phyloP scores from a whole-genome alignment of 2,329 filamentous ascomycete species.

The Aphanocladium album region DNA sequence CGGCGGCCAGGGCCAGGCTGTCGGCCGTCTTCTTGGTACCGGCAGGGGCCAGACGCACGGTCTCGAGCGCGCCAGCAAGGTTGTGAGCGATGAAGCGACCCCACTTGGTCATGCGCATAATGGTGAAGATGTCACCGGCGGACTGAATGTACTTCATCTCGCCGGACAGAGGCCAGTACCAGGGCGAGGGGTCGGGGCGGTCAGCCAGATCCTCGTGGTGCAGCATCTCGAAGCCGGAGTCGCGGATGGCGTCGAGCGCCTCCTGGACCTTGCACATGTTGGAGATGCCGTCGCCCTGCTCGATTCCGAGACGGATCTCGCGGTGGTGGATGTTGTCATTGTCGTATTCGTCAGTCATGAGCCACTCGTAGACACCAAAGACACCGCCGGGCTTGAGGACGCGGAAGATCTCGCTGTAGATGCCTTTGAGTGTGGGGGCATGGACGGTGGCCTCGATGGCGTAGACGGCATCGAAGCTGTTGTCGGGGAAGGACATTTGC shows the following conservation, averaged over 20 bases:
- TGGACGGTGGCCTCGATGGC: constrained; percentile 94
- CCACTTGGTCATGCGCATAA: constrained; percentile 77
- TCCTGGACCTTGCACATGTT: constrained; percentile 87
- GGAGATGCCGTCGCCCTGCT: constrained; percentile 87
- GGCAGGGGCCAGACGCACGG: constrained; percentile 61
- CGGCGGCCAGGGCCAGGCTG: constrained; percentile 69
- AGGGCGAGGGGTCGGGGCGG: constrained; percentile 54
- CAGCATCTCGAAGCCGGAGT: constrained; percentile 75
- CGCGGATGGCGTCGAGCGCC: constrained; percentile 71
- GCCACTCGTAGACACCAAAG: constrained; percentile 94
- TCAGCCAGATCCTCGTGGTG: constrained; percentile 52
- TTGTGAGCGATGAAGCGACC: constrained; percentile 67
- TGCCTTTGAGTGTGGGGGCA: constrained; percentile 77
- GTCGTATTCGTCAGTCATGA: constrained; percentile 92
- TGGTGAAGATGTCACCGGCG: constrained; percentile 67
- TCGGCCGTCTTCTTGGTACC: constrained; percentile 87
- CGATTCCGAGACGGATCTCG: constrained; percentile 82
- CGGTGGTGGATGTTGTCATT: constrained; percentile 78
- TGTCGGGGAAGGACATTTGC: constrained; percentile 90
- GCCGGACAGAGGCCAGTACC: constrained; percentile 85
- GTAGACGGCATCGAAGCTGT: constrained; percentile 87
- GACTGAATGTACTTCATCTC: constrained; percentile 62
- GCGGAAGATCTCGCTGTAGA: constrained; percentile 86
- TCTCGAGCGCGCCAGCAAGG: constrained; percentile 68
- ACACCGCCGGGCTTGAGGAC: constrained; percentile 88